A percentile compares a stretch with the other conserved stretches of the same genome.
Conservation (phyloP, 768 basidiomycete genomes). For the Leucogyrophana mollusca region DNA sequence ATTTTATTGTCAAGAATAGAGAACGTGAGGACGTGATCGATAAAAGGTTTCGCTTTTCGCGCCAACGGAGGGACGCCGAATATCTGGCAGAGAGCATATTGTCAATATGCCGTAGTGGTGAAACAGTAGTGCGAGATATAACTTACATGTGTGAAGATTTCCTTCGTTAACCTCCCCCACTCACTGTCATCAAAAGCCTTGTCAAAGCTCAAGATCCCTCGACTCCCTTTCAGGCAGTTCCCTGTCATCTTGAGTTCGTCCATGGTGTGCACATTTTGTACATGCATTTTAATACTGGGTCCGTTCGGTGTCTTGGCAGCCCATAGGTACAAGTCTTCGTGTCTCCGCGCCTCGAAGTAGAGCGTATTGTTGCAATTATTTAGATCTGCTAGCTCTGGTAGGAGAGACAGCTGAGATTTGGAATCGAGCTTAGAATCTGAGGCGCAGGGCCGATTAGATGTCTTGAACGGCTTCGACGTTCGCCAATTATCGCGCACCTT, state of each 20-base stretch:
- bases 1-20: constrained; percentile 94
- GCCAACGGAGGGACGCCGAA: constrained; percentile 94
- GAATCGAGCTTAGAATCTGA: constrained; percentile 96
- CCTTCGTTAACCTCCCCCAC: constrained; percentile 86
- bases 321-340: constrained; percentile 97
- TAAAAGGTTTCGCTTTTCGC: constrained; percentile 91
- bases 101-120: background rate
- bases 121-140: background rate
- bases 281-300: constrained; percentile 95
- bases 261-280: constrained; percentile 99
- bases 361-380: constrained; percentile 97
- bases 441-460: background rate
- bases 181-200: constrained; percentile 84
- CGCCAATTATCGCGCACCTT: no score
- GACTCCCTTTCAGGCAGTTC: constrained; percentile 94
- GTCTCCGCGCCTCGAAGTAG: constrained; percentile 94
- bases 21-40: constrained; percentile 97
- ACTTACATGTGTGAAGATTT: constrained; percentile 89
- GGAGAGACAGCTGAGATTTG: constrained; percentile 86
- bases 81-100: constrained; percentile 52
- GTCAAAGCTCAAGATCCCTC: constrained; percentile 92
- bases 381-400: constrained; percentile 95
- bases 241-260: constrained; percentile 99
- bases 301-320: constrained; percentile 96
- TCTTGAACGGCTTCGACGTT: background rate